Evolutionary conservation across 768 basidiomycete species (phyloP), one percentile per base, ranked within the genome.

Genomic region (Mycena latifolia): DNA sequence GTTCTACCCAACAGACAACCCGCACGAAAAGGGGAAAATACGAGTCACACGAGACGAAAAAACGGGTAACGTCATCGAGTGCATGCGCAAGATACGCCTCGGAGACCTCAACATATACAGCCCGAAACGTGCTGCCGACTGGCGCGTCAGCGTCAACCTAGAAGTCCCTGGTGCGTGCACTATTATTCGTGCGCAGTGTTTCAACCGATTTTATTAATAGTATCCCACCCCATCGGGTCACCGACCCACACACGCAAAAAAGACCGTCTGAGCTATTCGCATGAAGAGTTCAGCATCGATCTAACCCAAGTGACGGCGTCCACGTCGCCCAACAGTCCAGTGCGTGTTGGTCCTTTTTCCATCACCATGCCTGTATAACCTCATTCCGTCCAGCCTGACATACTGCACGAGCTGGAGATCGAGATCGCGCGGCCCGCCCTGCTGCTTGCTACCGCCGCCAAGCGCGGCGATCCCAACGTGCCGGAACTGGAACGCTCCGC

Each of bases 241-340:
- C 77, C 91, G 1, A 83, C 85, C 11, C 80, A 86, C 69, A 85
- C 87, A 33, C 86, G 93, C 63, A 83, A 86, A 80, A 99, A 98
- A 80, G 94, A 99, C 78, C 85, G 98, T 48, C 84, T 98, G 76
- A 92, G 93, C 73, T 99, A 99, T 77, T 81, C 90, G 5, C 98
- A 99, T 77, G 96, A 98, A 77, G 90, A 97, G 69, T 96, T 95
- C 75, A 86, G 83, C 69, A 90, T 99, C 68, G 98, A 99, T 80
- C 85, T 99, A 53, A 99, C 98, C 1, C 95, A 96, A 78, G 97
- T 99, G 52, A 88, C 88, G 2, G 84, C 90, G 5, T 83, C 82
- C 10, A 72, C 78, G 15, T 76, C 85, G 3, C 77, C 85, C 0
- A 82, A 77, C 56, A 78, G 79, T 62, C 82, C 86, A 47, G 91